Evolutionary conservation across 805 yeast genomes (phyloP).

Genomic region (Isabelozyma rhagii): DNA sequence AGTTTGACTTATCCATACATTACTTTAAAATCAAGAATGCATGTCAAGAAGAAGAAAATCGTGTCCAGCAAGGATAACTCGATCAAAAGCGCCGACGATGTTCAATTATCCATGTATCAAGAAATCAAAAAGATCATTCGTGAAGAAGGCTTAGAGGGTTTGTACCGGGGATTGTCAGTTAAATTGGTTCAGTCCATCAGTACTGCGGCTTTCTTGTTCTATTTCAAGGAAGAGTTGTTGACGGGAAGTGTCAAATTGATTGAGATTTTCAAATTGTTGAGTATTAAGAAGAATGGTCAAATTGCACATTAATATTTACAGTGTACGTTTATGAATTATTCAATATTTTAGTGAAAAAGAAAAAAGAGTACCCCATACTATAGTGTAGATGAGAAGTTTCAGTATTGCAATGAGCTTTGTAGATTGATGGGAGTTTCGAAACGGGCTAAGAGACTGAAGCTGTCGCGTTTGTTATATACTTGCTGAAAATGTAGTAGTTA

Average conservation of each 20-base stretch:
- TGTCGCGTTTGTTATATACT: no score
- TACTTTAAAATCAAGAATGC: conserved; percentile 87
- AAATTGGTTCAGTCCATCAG: conserved; percentile 80
- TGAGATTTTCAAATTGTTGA: conserved; percentile 32
- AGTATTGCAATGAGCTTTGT: no score
- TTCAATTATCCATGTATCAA: conserved; percentile 39
- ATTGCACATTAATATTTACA: background rate
- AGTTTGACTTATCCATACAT: conserved; percentile 86
- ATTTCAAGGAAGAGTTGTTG: conserved; percentile 84
- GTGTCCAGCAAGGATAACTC: conserved; percentile 5
- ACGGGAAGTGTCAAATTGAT: conserved; percentile 54
- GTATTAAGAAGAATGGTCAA: conserved; percentile 12
- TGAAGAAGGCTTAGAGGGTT: conserved; percentile 71
- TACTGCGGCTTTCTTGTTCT: conserved; percentile 87
- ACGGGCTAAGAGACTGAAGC: no score
- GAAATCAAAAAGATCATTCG: conserved; percentile 56
- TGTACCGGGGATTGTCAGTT: conserved; percentile 78
- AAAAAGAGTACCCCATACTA: no score
- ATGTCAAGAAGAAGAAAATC: conserved; percentile 47
- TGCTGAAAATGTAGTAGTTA: no score
- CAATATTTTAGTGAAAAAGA: no score
- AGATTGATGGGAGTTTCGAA: no score
- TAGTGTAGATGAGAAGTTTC: no score
- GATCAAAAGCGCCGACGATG: conserved; percentile 13
- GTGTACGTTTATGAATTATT: background rate